phyloP scores from a whole-genome alignment of 306 rosid genomes.

The Sophora flavescens region DNA sequence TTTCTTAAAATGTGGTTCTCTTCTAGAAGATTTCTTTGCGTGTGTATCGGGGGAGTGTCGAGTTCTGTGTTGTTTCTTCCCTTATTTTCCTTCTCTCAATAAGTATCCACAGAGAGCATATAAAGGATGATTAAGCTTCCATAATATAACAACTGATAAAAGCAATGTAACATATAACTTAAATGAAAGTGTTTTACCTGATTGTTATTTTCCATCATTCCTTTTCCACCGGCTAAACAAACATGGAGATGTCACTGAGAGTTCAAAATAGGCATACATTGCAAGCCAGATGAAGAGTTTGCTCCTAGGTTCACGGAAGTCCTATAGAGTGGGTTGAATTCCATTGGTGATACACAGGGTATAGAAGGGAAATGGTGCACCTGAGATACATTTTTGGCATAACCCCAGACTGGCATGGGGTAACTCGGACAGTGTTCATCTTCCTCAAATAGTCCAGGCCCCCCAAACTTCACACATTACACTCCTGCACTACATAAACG shows the following conservation, averaged over 20 bases:
- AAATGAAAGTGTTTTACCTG: constrained; percentile 55
- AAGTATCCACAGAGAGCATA: constrained; percentile 25
- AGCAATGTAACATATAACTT: constrained; percentile 9
- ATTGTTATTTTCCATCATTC: constrained; percentile 57
- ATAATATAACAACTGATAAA: constrained; percentile 12
- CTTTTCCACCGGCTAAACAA: constrained; percentile 65
- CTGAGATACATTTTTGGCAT: constrained; percentile 26
- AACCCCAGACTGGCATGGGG: constrained; percentile 40
- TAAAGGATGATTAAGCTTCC: constrained; percentile 22
- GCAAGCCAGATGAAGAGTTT: constrained; percentile 43
- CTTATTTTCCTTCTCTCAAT: too few relatives aligned
- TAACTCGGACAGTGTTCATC: constrained; percentile 56
- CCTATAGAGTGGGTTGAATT: constrained; percentile 35
- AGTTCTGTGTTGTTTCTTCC: too few relatives aligned
- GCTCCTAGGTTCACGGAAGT: constrained; percentile 17
- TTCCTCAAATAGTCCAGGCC: constrained; percentile 24
- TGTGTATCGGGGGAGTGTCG: too few relatives aligned
- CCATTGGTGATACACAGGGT: constrained; percentile 19
- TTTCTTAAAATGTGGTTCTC: too few relatives aligned
- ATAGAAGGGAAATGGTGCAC: constrained; percentile 35
- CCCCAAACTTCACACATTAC: constrained; percentile 38
- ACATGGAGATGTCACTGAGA: constrained; percentile 48
- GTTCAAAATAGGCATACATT: constrained; percentile 44
- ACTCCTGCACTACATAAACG: constrained; percentile 43
- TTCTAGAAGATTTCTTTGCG: too few relatives aligned